These are phyloP conservation scores for Warburgia ugandensis DNA, from an alignment of 164 flowering plant genomes.

Conservation along the genomic window DNA sequence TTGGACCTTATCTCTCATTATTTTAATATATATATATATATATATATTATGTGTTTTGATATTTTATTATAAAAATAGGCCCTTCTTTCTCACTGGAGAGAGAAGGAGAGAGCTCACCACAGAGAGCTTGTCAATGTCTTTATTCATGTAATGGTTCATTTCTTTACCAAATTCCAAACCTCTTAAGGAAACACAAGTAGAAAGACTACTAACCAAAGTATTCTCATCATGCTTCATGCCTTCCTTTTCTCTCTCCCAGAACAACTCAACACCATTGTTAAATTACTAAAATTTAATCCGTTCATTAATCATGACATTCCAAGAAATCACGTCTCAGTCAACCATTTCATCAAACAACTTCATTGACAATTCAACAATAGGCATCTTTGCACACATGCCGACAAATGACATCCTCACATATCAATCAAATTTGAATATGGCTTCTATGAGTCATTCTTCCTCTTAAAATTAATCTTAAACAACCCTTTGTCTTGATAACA, in stretches of 20 bases:
- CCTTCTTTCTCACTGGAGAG: too few relatives aligned
- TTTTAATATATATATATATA: too few relatives aligned
- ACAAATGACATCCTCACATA: conserved; percentile 66
- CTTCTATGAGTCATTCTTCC: conserved; percentile 57
- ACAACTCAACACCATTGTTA: conserved; percentile 41
- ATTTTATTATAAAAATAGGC: too few relatives aligned
- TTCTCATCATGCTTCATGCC: conserved; percentile 48
- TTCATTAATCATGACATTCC: conserved; percentile 64
- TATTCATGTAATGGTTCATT: conserved; percentile 37
- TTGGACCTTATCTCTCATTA: too few relatives aligned
- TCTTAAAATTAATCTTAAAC: conserved; percentile 26
- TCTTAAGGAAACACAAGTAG: conserved; percentile 54
- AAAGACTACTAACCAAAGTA: conserved; percentile 57
- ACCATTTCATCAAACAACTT: conserved; percentile 63
- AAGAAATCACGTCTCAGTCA: conserved; percentile 52
- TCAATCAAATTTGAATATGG: conserved; percentile 47
- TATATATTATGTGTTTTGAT: too few relatives aligned
- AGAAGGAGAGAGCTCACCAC: too few relatives aligned
- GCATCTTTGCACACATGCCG: conserved; percentile 58
- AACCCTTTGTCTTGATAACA: conserved; percentile 68
- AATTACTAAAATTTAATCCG: conserved; percentile 39
- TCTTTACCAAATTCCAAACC: conserved; percentile 59
- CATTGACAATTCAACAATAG: conserved; percentile 14
- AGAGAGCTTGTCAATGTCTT: too few relatives aligned
- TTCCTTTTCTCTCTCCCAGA: conserved; percentile 31